Evolutionary conservation across 208 protist species (phyloP).

Genomic region (Trypanosoma rangeli): DNA sequence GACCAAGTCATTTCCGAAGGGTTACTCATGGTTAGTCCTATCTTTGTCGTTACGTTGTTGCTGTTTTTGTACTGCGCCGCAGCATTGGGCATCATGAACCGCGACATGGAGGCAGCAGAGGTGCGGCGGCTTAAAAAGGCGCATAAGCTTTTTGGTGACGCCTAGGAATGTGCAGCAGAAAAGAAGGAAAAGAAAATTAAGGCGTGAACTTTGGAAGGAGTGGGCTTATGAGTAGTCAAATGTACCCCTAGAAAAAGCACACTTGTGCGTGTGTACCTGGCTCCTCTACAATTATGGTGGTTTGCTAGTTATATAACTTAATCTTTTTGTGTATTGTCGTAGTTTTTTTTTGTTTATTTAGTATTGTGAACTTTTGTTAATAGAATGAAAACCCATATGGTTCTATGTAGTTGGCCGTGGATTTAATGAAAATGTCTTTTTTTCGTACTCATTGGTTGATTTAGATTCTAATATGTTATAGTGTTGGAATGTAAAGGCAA

Average conservation of each 20-base stretch:
- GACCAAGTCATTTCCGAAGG: not conserved
- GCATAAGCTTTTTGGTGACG: not conserved
- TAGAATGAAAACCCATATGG: no score
- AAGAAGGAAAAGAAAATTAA: not conserved
- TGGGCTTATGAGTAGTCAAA: not conserved
- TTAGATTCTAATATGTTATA: no score
- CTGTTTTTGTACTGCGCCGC: constrained; percentile 11
- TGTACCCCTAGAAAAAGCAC: not conserved
- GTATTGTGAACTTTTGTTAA: no score
- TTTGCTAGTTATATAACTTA: no score
- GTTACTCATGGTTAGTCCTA: not conserved
- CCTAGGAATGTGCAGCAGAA: not conserved
- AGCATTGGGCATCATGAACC: constrained; percentile 1
- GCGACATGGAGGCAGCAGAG: constrained; percentile 10
- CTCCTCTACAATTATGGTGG: no score
- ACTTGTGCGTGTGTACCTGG: not conserved
- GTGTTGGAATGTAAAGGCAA: no score
- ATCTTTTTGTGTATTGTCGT: no score
- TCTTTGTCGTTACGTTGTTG: constrained; percentile 11
- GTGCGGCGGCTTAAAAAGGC: constrained; percentile 1
- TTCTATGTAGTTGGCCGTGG: no score
- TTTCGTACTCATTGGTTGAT: no score
- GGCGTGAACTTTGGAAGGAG: not conserved
- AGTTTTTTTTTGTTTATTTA: no score
- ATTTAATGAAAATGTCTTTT: no score